Base-by-base conservation (phyloP, 306 rosid genomes). In the cucumber (Cucumis sativus) region DNA sequence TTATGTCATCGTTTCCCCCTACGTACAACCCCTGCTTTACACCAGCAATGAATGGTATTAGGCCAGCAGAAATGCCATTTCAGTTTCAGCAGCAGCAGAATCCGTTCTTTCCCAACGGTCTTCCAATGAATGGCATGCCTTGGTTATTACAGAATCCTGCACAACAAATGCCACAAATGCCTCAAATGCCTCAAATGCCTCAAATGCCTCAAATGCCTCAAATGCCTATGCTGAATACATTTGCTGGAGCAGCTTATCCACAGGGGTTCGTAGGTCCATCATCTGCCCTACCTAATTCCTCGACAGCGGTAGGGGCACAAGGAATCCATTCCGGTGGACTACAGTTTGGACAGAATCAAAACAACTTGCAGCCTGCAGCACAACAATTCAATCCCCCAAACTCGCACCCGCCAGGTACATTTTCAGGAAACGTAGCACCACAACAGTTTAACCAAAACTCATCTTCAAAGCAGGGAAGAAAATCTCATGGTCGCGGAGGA, bases 161-260 rank as follows among this genome's bases (percentile, higher is more conserved):
- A 16, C 85, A 83, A 43, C 69, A 77, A 78, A 66, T 85, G 28
- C 83, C 78, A 74, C 97, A 89, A 84, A 79, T 92, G 82, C 83
- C 89, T 18, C 97, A 89, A 84, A 79, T 92, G 82, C 83, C 89
- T 18, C 97, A 89, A 84, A 79, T 92, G 82, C 83, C 89, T 76
- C 97, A 89, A 84, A 79, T 92, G 82, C 83, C 89, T 18, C 97
- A 89, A 84, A 79, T 92, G 82, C 83, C 89, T 76, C 97, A 89
- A 84, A 79, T 92, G 82, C 83, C 89, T 18, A 54, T 85, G 82
- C 67, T 77, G 51, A 83, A 88, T 82, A 63, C 79, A 37, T 81
- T 84, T 79, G 70, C 75, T 20, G 96, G 87, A 77, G 80, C 87
- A 47, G 39, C 79, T 8, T 82, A 18, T 78, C 79, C 84, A 10